phyloP scores from a whole-genome alignment of 768 basidiomycete genomes.

The Fistulinella prunicolor region DNA sequence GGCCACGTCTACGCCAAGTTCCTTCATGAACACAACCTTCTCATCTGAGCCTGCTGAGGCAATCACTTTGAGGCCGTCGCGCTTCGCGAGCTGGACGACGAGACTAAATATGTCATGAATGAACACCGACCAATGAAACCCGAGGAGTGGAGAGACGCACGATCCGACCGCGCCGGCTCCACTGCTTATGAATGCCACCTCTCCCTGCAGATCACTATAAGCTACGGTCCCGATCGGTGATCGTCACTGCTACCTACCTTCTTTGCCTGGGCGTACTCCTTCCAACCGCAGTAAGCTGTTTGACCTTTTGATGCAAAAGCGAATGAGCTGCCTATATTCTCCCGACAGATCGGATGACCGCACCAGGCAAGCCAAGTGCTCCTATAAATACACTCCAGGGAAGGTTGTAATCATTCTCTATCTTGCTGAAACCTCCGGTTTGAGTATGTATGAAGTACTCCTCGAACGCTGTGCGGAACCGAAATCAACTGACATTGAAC shows the following conservation, averaged over 20 bases:
- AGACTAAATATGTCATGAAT: slow-evolving; percentile 27
- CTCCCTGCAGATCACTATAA: slow-evolving; percentile 33
- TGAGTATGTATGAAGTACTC: slow-evolving; percentile 12
- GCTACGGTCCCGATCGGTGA: not conserved
- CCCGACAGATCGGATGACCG: slow-evolving; percentile 6
- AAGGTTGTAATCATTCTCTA: slow-evolving; percentile 29
- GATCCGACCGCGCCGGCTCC: slow-evolving; percentile 55
- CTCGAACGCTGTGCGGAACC: slow-evolving; percentile 30
- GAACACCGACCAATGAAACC: slow-evolving; percentile 1
- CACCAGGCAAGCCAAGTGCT: slow-evolving; percentile 31
- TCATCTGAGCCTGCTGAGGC: slow-evolving; percentile 69
- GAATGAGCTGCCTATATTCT: not conserved
- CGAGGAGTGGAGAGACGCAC: slow-evolving; percentile 33
- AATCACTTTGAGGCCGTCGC: slow-evolving; percentile 59
- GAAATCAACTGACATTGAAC: slow-evolving; percentile 39
- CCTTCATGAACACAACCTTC: slow-evolving; percentile 60
- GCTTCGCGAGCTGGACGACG: slow-evolving; percentile 50
- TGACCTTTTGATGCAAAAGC: slow-evolving; percentile 19
- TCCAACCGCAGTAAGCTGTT: slow-evolving; percentile 18
- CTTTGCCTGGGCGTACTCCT: slow-evolving; percentile 17
- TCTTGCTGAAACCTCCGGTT: not conserved
- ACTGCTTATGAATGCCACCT: slow-evolving; percentile 46
- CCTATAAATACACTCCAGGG: slow-evolving; percentile 32
- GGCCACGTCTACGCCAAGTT: slow-evolving; percentile 60
- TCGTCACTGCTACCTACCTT: slow-evolving; percentile 17